A percentile compares a stretch with the other conserved stretches of the same genome.
Conservation (phyloP, 2,329 filamentous ascomycete genomes). For the Byssoonygena ceratinophila region DNA sequence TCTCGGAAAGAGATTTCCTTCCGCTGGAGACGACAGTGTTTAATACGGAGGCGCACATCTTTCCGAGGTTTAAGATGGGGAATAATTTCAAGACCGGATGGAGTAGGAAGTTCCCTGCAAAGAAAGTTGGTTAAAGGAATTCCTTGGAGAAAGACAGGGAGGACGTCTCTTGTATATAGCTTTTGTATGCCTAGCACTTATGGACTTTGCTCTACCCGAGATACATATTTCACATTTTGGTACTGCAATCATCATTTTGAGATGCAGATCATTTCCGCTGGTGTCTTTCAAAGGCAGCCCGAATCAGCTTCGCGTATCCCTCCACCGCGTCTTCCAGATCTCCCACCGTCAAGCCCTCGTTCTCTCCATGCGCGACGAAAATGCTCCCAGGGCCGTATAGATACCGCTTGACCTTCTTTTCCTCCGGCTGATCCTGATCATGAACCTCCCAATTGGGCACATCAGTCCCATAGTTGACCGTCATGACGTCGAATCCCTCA, state of each 20-base stretch:
- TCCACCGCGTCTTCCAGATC: conserved; percentile 69
- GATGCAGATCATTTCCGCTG: not conserved
- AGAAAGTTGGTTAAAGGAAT: conserved; percentile 16
- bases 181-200: not conserved
- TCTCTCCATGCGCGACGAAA: conserved; percentile 73
- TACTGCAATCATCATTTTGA: too few species aligned
- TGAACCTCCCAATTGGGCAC: conserved; percentile 64
- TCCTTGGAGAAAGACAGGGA: not conserved
- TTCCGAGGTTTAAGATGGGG: conserved; percentile 74
- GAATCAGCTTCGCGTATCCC: conserved; percentile 63
- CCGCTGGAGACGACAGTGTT: conserved; percentile 80
- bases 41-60: conserved; percentile 89
- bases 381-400: conserved; percentile 60
- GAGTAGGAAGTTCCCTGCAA: conserved; percentile 24
- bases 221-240: not conserved
- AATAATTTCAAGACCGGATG: conserved; percentile 35
- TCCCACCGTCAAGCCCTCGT: conserved; percentile 65
- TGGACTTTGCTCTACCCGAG: too few species aligned
- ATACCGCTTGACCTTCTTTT: conserved; percentile 40
- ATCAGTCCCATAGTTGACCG: conserved; percentile 90
- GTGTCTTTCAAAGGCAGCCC: conserved; percentile 22
- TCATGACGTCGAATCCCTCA: conserved; percentile 72
- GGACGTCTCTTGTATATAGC: not conserved
- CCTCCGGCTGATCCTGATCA: conserved; percentile 41
- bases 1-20: conserved; percentile 70